phyloP scores from a whole-genome alignment of 1,139 yeast species.

The Kodamaea suecica region DNA sequence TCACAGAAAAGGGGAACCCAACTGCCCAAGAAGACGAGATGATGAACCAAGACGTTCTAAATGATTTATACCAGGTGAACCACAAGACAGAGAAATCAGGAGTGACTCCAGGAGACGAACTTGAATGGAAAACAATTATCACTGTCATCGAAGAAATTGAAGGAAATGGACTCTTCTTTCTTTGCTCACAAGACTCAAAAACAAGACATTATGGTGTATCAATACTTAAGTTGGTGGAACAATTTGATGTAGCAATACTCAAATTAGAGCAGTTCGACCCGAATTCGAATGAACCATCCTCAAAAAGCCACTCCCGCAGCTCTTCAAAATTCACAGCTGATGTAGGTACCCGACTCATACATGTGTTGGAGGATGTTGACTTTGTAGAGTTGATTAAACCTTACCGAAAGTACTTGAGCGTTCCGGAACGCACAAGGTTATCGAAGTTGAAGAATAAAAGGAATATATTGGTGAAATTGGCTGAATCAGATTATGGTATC shows the following conservation, averaged over 20 bases:
- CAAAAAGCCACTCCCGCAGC: constrained; percentile 47
- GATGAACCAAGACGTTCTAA: constrained; percentile 41
- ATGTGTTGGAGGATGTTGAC: constrained; percentile 69
- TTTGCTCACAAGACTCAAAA: constrained; percentile 82
- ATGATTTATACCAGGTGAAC: constrained; percentile 45
- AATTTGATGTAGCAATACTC: constrained; percentile 78
- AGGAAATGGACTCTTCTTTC: constrained; percentile 89
- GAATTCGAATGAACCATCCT: constrained; percentile 12
- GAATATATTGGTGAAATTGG: constrained; percentile 66
- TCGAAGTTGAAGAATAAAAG: constrained; percentile 60
- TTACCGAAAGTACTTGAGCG: constrained; percentile 62
- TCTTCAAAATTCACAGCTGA: constrained; percentile 78
- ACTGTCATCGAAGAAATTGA: constrained; percentile 91
- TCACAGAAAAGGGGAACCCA: constrained; percentile 22
- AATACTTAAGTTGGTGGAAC: constrained; percentile 71
- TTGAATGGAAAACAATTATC: constrained; percentile 75
- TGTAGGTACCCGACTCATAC: constrained; percentile 73
- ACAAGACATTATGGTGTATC: constrained; percentile 73
- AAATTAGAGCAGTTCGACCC: constrained; percentile 40
- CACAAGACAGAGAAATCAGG: constrained; percentile 24
- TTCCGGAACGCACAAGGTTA: constrained; percentile 76
- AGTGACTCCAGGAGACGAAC: constrained; percentile 48
- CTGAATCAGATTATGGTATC: constrained; percentile 90
- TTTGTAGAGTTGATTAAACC: constrained; percentile 62
- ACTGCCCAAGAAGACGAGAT: constrained; percentile 37